Conservation (phyloP, 2,329 filamentous ascomycete species). For the Verticillium nubilum region DNA sequence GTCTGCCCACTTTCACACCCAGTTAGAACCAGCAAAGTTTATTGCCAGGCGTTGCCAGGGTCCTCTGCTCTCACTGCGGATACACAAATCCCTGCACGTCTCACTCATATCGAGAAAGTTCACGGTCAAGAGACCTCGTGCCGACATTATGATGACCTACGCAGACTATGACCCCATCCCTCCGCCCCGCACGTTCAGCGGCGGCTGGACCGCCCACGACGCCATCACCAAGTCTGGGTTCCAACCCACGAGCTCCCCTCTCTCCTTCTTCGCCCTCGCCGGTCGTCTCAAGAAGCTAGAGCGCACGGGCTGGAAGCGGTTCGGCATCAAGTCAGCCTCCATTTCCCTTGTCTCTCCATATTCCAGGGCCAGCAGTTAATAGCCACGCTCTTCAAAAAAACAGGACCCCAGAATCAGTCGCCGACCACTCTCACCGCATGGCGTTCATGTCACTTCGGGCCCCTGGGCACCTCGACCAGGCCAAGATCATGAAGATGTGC, state of each 20-base stretch:
- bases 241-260: not conserved
- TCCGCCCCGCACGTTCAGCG: not conserved
- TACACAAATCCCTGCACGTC: too few relatives aligned
- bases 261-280: not conserved
- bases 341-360: not conserved
- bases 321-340: not conserved
- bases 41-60: too few relatives aligned
- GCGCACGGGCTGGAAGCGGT: not conserved
- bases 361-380: too few relatives aligned
- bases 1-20: too few relatives aligned
- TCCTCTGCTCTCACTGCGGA: too few relatives aligned
- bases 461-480: not conserved
- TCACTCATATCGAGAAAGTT: too few relatives aligned
- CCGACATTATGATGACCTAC: not conserved
- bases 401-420: not conserved
- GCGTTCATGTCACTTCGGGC: not conserved
- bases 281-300: not conserved
- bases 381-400: too few relatives aligned
- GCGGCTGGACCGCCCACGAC: not conserved
- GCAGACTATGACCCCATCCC: not conserved
- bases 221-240: not conserved
- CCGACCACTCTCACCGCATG: conserved; percentile 1
- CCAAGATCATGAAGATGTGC: not conserved
- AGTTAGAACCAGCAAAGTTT: too few relatives aligned
- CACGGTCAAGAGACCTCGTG: too few relatives aligned